Percentiles rank a stretch among this genome's conserved stretches.
These are phyloP conservation scores for Erodium maritimum DNA, from an alignment of 345 rosid genomes.

Conservation along the genomic window DNA sequence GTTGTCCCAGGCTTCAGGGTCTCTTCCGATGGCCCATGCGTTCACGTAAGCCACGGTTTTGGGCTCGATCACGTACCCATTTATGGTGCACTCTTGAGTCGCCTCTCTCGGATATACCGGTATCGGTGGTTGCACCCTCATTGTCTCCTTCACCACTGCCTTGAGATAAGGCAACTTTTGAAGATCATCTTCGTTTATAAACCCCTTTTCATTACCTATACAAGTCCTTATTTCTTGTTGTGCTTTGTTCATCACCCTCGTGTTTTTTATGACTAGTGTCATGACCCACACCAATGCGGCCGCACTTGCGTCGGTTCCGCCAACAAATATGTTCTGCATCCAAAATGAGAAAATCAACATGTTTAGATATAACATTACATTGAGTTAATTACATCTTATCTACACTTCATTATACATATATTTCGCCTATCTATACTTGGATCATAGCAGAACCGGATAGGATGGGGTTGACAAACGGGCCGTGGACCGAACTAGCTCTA, in stretches of 20 bases:
- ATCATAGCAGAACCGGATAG: no score
- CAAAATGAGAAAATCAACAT: not conserved
- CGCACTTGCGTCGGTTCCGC: conserved; percentile 30
- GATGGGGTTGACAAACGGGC: no score
- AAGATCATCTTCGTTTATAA: conserved; percentile 24
- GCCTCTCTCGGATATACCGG: conserved; percentile 25
- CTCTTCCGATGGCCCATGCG: conserved; percentile 24
- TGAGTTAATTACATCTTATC: no score
- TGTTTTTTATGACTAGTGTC: conserved; percentile 24
- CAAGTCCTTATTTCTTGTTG: conserved; percentile 25
- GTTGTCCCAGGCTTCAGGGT: no score
- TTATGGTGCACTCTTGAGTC: conserved; percentile 1
- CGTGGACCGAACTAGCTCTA: no score
- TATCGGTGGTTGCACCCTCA: conserved; percentile 18
- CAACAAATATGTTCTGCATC: conserved; percentile 28
- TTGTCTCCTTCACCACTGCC: conserved; percentile 33
- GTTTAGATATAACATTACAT: no score
- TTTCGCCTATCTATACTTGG: no score
- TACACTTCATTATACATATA: no score
- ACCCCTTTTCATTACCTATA: conserved; percentile 16
- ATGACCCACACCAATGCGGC: conserved; percentile 35
- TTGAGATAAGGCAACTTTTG: conserved; percentile 20
- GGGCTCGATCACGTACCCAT: conserved; percentile 20
- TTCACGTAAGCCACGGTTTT: conserved; percentile 21
- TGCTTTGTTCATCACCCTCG: no score